Evolutionary conservation across 371 early-diverging fungal species (phyloP), one percentile per base, ranked within the genome.

Genomic region (Rhizopus sp.): DNA sequence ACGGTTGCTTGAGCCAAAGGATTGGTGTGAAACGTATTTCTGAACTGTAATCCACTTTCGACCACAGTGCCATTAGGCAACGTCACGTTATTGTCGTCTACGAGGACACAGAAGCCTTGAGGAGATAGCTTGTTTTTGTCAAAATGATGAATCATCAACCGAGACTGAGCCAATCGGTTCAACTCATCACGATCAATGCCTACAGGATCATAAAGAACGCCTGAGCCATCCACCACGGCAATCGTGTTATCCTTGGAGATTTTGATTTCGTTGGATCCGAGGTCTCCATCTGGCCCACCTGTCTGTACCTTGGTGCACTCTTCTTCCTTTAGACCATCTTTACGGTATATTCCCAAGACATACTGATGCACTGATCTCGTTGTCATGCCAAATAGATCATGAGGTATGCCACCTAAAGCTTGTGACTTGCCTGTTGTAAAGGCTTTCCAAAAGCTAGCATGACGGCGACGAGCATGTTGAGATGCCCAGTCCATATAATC

Each of bases 401-500:
- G 98, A 29, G 98, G 98, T 64, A 98, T 98, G 64, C 98, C 98
- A 59, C 98, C 98, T 63, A 98, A 68, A 1, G 89, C 75, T 81
- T 98, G 98, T 51, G 86, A 86, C 85, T 98, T 98, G 59, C 98
- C 98, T 6, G 98, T 98, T 16, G 98, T 98, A 81, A 98, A 98
- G 23, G 98, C 98, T 81, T 97, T 98, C 98, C 98, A 98, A 91
- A 97, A 98, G 32, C 84, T 78, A 10, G 95, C 95, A 33, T 91
- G 93, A 57, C 97, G 88, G 55, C 73, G 82, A 55, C 94, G 88
- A n/a, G 98, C 97, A 69, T 98, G 98, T 66, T 91, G 91, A 53
- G 91, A 89, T 32, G 98, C 98, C 98, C 98, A 98, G 81, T 98
- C 98, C 96, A 98, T 98, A 73, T 86, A 94, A 33, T 96, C 97